Base-by-base conservation (phyloP, 768 basidiomycete genomes). In the Gloeophyllum trabeum region DNA sequence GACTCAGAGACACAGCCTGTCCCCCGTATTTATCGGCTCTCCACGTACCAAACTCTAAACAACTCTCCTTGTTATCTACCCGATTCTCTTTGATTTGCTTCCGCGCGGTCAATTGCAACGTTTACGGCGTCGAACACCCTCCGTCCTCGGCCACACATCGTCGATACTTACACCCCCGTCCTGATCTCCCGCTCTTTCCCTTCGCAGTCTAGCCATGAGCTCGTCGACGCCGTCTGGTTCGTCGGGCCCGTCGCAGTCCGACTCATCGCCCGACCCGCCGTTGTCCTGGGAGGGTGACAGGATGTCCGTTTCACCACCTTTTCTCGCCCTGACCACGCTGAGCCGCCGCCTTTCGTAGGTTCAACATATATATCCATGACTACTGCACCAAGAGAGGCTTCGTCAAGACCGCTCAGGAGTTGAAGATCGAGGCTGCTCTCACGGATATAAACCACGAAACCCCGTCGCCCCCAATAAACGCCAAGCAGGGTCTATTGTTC, bases 361-460 rank as follows among this genome's bases (percentile, higher is more conserved):
- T 88, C 60, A 87, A 88, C 62, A 85, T 88, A 55, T 89, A 89
- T 62, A 88, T 89, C 50, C 73, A 81, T 55, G 86, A 89, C 64
- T 89, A 89, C 54, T 88, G 86, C 62, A 62, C 56, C 53, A 89
- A 89, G 61, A 79, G 84, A 41, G 85, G 85, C 42, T 89, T 77
- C 50, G 63, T 59, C 51, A 83, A 79, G 56, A 85, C 86, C 1
- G 84, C 84, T 7, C 64, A 59, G 24, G 76, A 85, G 53, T 72
- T 89, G 35, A 60, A 75, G 50, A 32, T 35, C 12, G 86, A 89
- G 54, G 84, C 85, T 1, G 28, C 7, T 7, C 28, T 30, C 28
- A 30, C 28, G 28, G 77, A 80, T 0, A 71, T 87, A 23, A 60
- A 75, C 0, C 53, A 62, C 3, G 77, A 83, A 42, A 66, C 81